Conservation (phyloP, 2,329 filamentous ascomycete genomes). For the Trichoderma sp. region DNA sequence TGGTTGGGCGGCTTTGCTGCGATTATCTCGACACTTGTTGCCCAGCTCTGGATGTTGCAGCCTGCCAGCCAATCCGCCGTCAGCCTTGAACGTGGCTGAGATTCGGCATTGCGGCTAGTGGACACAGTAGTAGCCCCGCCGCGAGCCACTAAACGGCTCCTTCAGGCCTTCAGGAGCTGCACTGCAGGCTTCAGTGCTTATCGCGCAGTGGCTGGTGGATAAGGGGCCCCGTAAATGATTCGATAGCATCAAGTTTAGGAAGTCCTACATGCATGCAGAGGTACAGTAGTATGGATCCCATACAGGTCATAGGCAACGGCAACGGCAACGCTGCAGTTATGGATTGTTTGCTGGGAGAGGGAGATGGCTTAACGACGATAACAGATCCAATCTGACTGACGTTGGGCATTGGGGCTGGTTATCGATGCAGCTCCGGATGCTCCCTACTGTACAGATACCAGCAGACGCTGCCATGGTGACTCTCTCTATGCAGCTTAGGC, state of each 20-base stretch:
- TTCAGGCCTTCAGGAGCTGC: neutral
- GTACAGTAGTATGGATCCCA: neutral
- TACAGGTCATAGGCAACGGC: neutral
- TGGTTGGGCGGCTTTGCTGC: neutral
- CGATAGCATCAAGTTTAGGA: neutral
- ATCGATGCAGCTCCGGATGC: neutral
- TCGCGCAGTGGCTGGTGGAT: neutral
- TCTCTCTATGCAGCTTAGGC: neutral
- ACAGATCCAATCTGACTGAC: neutral
- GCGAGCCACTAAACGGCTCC: neutral
- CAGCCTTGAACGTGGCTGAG: constrained; percentile 34
- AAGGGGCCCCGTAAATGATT: neutral
- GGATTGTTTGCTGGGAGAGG: neutral
- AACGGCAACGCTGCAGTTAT: neutral
- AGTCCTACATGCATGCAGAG: neutral
- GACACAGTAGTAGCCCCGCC: constrained; percentile 14
- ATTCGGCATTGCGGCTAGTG: constrained; percentile 15
- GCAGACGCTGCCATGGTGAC: neutral
- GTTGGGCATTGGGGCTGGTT: neutral
- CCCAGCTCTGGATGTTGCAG: constrained; percentile 25
- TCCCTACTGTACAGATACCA: neutral
- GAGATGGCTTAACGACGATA: neutral
- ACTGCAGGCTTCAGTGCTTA: constrained; percentile 5
- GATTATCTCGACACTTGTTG: neutral
- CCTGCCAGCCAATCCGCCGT: constrained; percentile 27